phyloP scores from a whole-genome alignment of 306 rosid genomes.

The Casuarina cunninghamiana region DNA sequence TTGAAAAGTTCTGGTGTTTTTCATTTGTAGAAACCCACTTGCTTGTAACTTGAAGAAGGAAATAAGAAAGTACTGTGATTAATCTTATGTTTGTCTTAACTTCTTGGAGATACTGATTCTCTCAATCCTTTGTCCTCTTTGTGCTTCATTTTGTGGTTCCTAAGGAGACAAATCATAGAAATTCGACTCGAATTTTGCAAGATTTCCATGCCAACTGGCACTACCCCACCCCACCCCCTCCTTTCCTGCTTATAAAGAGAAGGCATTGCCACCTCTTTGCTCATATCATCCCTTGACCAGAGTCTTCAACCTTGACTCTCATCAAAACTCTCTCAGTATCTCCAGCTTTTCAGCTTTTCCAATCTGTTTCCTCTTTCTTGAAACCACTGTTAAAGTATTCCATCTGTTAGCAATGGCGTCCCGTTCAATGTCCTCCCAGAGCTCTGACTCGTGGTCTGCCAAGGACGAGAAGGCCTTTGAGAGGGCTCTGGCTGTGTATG shows the following conservation, averaged over 20 bases:
- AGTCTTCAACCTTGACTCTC: conserved; percentile 25
- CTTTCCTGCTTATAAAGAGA: conserved; percentile 60
- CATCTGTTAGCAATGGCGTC: conserved; percentile 54
- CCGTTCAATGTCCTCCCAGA: conserved; percentile 61
- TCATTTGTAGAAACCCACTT: conserved; percentile 5
- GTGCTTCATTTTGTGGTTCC: conserved; percentile 53
- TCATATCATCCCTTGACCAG: conserved; percentile 34
- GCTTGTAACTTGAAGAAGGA: background rate
- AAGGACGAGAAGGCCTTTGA: conserved; percentile 94
- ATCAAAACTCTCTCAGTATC: conserved; percentile 5
- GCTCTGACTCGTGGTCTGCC: conserved; percentile 73
- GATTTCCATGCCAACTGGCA: conserved; percentile 60
- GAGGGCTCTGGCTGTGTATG: conserved; percentile 81
- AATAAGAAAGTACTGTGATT: conserved; percentile 2
- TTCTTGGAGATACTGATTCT: conserved; percentile 50
- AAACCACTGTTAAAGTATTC: background rate
- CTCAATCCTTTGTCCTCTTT: conserved; percentile 38
- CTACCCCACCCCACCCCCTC: conserved; percentile 42
- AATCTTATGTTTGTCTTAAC: background rate
- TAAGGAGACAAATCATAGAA: conserved; percentile 63
- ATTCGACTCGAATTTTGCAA: conserved; percentile 41
- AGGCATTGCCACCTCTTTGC: conserved; percentile 35
- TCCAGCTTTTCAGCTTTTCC: conserved; percentile 8
- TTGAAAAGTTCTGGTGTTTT: background rate
- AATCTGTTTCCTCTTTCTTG: background rate